Percentiles rank a stretch among this genome's conserved stretches.
phyloP scores from a whole-genome alignment of 345 rosid genomes.

The Acer saccharum region DNA sequence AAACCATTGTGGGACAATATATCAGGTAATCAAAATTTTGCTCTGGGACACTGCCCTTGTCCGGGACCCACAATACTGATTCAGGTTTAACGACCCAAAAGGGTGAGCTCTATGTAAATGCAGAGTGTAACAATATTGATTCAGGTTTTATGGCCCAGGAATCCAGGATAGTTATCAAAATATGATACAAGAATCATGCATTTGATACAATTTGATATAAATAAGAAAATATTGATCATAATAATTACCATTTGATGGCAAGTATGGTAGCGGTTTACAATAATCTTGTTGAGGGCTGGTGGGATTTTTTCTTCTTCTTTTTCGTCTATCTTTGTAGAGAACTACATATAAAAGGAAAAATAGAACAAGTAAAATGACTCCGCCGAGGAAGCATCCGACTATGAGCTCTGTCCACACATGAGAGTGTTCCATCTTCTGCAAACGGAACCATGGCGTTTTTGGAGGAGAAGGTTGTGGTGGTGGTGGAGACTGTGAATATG shows the following conservation, averaged over 20 bases:
- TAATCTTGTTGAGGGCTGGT: not conserved
- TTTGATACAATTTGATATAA: too few species aligned
- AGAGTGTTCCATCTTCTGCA: constrained; percentile 11
- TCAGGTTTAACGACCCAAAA: too few species aligned
- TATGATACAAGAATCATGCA: not conserved
- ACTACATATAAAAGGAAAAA: constrained; percentile 20
- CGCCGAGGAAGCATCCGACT: constrained; percentile 25
- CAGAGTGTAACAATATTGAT: too few species aligned
- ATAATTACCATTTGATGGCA: constrained; percentile 1
- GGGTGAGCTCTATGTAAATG: too few species aligned
- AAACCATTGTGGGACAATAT: too few species aligned
- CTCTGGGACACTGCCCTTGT: too few species aligned
- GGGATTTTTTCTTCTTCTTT: constrained; percentile 19
- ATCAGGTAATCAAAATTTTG: too few species aligned
- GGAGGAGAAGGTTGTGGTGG: constrained; percentile 14
- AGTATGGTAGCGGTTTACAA: not conserved
- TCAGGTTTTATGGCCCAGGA: too few species aligned
- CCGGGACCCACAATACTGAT: too few species aligned
- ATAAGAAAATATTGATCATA: not conserved
- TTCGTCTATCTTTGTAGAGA: constrained; percentile 1
- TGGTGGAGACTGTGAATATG: not conserved
- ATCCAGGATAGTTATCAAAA: too few species aligned
- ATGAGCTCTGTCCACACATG: constrained; percentile 23
- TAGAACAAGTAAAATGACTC: constrained; percentile 30
- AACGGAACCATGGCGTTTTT: constrained; percentile 9